Conservation (phyloP, 331 rosid species). For the Dryas integrifolia region DNA sequence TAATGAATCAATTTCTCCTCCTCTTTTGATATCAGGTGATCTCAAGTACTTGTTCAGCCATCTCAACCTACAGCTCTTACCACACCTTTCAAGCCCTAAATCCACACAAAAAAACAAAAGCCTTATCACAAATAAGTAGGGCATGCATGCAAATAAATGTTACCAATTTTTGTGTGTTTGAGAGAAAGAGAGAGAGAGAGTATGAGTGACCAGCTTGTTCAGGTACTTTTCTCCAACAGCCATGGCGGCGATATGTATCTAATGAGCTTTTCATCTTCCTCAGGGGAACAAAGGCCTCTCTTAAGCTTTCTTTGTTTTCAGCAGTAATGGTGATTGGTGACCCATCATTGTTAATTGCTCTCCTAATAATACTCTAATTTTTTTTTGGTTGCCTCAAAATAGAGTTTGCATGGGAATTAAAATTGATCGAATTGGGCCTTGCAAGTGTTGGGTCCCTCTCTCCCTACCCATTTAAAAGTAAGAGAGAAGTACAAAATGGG, state of each 20-base stretch:
- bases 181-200: constrained; percentile 3
- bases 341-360: constrained; percentile 45
- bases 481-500: constrained; percentile 23
- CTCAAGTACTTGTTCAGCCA: constrained; percentile 74
- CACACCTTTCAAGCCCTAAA: constrained; percentile 79
- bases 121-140: neutral
- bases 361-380: neutral
- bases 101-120: neutral
- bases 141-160: neutral
- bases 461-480: constrained; percentile 27
- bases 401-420: constrained; percentile 17
- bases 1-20: constrained; percentile 72
- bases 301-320: constrained; percentile 90
- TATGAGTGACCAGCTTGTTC: constrained; percentile 69
- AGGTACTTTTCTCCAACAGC: constrained; percentile 95
- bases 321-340: constrained; percentile 89
- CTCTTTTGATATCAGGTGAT: constrained; percentile 71
- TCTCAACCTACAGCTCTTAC: constrained; percentile 77
- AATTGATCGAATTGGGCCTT: neutral
- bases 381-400: neutral
- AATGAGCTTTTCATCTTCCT: constrained; percentile 87
- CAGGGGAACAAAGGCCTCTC: constrained; percentile 94
- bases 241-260: constrained; percentile 83
- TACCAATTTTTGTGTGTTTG: too few relatives aligned
- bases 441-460: constrained; percentile 23